phyloP scores from a whole-genome alignment of 2,329 filamentous ascomycete species.

The Claviceps sorghi region DNA sequence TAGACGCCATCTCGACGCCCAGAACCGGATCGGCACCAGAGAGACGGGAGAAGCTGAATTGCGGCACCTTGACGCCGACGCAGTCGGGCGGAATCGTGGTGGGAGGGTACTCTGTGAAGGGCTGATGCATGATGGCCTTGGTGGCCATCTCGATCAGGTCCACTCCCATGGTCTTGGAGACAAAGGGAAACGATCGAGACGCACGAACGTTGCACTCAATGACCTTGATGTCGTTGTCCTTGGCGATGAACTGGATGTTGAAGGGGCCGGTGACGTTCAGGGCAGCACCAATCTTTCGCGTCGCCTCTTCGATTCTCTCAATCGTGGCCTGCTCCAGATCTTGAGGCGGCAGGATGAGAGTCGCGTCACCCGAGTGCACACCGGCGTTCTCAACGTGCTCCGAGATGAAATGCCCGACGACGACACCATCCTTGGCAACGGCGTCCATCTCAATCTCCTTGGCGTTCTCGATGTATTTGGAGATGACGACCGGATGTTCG shows the following conservation, averaged over 20 bases:
- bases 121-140: conserved; percentile 81
- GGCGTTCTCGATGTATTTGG: conserved; percentile 97
- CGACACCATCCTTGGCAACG: conserved; percentile 74
- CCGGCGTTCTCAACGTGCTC: conserved; percentile 98
- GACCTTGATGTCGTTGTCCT: conserved; percentile 99
- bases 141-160: conserved; percentile 98
- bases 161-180: conserved; percentile 96
- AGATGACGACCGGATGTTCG: conserved; percentile 95
- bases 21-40: conserved; percentile 92
- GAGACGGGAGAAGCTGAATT: conserved; percentile 96
- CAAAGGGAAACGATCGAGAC: conserved; percentile 92
- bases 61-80: conserved; percentile 93
- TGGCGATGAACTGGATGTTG: conserved; percentile 99
- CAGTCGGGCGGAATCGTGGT: conserved; percentile 63
- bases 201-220: conserved; percentile 98
- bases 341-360: conserved; percentile 85
- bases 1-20: conserved; percentile 98
- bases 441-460: conserved; percentile 99
- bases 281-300: conserved; percentile 83
- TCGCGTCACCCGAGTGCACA: conserved; percentile 96
- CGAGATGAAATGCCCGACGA: conserved; percentile 92
- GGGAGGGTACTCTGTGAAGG: conserved; percentile 68
- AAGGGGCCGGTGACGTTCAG: conserved; percentile 92
- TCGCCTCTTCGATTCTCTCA: conserved; percentile 81
- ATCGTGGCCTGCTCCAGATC: conserved; percentile 85